Percentiles rank a stretch among this genome's conserved stretches.
Conservation (phyloP, 2,329 filamentous ascomycete genomes). For the Microsporum audouinii region DNA sequence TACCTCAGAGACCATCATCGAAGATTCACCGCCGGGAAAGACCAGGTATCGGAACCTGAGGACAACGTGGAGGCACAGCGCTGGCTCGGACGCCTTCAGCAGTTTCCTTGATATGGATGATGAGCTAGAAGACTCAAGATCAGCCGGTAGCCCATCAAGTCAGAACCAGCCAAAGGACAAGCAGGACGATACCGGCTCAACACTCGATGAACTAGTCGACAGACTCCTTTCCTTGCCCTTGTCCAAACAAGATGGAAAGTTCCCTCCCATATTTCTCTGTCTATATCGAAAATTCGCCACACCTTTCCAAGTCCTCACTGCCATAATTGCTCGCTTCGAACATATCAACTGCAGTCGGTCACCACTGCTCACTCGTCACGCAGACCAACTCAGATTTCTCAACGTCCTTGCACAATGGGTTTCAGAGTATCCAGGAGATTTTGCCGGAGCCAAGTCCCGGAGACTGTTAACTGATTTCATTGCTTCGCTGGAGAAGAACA, state of each 20-base stretch:
- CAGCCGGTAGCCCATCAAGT: conserved; percentile 18
- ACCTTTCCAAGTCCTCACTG: conserved; percentile 63
- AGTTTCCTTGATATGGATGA: conserved; percentile 35
- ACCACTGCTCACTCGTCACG: conserved; percentile 63
- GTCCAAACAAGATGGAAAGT: conserved; percentile 80
- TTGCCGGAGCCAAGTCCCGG: conserved; percentile 65
- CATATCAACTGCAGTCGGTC: conserved; percentile 64
- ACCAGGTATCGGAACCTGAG: conserved; percentile 25
- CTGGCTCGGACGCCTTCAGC: conserved; percentile 32
- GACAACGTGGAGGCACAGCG: conserved; percentile 30
- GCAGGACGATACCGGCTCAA: conserved; percentile 28
- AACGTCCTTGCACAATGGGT: conserved; percentile 84
- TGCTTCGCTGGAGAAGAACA: conserved; percentile 57
- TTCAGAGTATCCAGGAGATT: conserved; percentile 80
- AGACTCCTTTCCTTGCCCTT: conserved; percentile 72
- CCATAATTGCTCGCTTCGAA: conserved; percentile 52
- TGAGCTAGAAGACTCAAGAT: conserved; percentile 25
- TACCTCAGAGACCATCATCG: conserved; percentile 20
- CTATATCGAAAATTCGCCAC: conserved; percentile 89
- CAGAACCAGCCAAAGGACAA: conserved; percentile 24
- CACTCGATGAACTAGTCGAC: conserved; percentile 64
- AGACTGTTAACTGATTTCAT: conserved; percentile 66
- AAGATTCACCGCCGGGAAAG: conserved; percentile 22
- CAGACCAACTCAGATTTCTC: conserved; percentile 71
- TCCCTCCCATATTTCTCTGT: conserved; percentile 77